Percentiles rank a stretch among this genome's conserved stretches.
Conservation (phyloP, 768 basidiomycete genomes). For the Chalciporus piperatus region DNA sequence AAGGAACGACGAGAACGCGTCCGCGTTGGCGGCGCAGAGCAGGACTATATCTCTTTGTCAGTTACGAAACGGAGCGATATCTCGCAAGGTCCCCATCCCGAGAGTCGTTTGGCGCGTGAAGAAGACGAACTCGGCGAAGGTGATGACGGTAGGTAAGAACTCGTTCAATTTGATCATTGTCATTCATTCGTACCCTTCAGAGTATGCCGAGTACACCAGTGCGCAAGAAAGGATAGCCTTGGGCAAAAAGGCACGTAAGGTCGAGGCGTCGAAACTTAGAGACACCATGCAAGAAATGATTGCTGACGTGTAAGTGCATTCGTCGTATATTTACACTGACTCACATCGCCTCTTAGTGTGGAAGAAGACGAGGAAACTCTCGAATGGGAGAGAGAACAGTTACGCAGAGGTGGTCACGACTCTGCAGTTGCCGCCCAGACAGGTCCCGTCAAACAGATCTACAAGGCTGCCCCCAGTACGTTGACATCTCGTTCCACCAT, state of each 20-base stretch:
- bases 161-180: not conserved
- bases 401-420: conserved; percentile 67
- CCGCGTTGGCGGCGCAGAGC: conserved; percentile 47
- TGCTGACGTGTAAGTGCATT: conserved; percentile 63
- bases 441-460: conserved; percentile 49
- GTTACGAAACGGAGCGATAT: conserved; percentile 54
- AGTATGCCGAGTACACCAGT: conserved; percentile 84
- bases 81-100: conserved; percentile 75
- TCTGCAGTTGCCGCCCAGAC: conserved; percentile 35
- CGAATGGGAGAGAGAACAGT: conserved; percentile 85
- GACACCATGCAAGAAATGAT: conserved; percentile 80
- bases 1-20: conserved; percentile 75
- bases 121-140: conserved; percentile 88
- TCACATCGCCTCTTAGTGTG: conserved; percentile 41
- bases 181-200: conserved; percentile 36
- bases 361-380: conserved; percentile 82
- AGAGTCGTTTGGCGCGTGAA: conserved; percentile 77
- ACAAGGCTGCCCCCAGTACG: conserved; percentile 73
- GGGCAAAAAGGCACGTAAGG: conserved; percentile 77
- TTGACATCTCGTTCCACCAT: not conserved
- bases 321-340: not conserved
- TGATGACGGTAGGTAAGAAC: conserved; percentile 65
- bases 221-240: conserved; percentile 84
- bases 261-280: conserved; percentile 62
- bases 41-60: conserved; percentile 79